Evolutionary conservation across 2,329 filamentous ascomycete species (phyloP).

Genomic region (Talaromyces sp.): DNA sequence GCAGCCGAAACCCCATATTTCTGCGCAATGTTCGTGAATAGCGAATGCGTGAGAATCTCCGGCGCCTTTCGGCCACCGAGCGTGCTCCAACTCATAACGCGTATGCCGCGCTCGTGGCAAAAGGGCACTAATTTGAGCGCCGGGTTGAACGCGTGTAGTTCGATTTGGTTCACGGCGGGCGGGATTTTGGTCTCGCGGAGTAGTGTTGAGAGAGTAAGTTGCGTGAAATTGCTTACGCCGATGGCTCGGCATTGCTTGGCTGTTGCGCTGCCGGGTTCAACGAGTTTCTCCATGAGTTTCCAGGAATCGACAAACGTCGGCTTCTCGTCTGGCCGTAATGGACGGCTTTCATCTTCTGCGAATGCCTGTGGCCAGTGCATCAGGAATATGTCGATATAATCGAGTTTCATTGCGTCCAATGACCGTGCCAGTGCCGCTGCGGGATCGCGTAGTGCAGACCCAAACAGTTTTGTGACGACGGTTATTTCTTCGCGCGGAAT

Average conservation of each 20-base stretch:
- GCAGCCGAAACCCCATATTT: neutral
- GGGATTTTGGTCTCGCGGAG: conserved; percentile 17
- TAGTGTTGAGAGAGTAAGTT: conserved; percentile 22
- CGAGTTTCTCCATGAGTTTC: conserved; percentile 5
- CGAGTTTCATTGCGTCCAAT: conserved; percentile 19
- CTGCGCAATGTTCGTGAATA: neutral
- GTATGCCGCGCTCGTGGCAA: conserved; percentile 25
- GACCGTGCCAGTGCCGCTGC: conserved; percentile 1
- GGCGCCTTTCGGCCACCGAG: neutral
- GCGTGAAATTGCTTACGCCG: conserved; percentile 29
- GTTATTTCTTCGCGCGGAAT: conserved; percentile 43
- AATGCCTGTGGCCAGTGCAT: conserved; percentile 5
- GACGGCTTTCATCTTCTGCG: neutral
- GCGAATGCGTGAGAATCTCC: neutral
- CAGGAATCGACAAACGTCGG: conserved; percentile 5
- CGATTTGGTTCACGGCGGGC: conserved; percentile 28
- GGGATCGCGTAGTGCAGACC: conserved; percentile 17
- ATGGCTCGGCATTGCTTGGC: conserved; percentile 14
- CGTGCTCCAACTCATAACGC: conserved; percentile 7
- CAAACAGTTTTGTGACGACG: conserved; percentile 47
- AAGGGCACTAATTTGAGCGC: conserved; percentile 25
- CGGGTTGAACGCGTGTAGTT: conserved; percentile 28
- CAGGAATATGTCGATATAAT: conserved; percentile 3
- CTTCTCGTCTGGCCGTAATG: neutral
- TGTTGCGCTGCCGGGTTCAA: neutral